Base-by-base conservation (phyloP, 495 filamentous ascomycete genomes). In the Podospora pseudopauciseta region DNA sequence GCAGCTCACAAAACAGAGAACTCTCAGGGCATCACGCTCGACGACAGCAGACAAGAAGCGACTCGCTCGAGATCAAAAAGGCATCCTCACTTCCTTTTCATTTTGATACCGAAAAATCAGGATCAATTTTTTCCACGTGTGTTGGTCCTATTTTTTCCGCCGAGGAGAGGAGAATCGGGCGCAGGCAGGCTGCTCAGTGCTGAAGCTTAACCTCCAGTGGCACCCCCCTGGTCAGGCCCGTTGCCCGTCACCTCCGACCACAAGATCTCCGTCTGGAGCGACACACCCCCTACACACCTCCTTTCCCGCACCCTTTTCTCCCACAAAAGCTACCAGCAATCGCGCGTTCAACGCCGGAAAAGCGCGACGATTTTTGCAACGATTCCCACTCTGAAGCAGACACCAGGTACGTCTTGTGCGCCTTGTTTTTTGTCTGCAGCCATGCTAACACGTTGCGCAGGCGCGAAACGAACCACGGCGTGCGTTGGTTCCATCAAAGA, bases 361-460 rank as follows among this genome's bases (percentile, higher is more conserved):
- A 73, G 72, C 74, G 73, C 76, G 72, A 64, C 65, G 23, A 39
- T 69, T 39, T 67, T 65, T 44, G 67, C 67, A 30, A 61, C 55
- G 20, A 34, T 76, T 67, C 26, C 75, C 72, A 66, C 62, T 65
- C 19, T 66, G 65, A 60, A 63, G 58, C 68, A 66, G 44, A 62
- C 49, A 66, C 68, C 30, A 73, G 67, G 74, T 75, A 72, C 18
- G 67, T 28, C 18, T 7, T 63, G 34, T 65, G 39, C 32, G 16
- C 26, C 64, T 60, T 60, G 55, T 39, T 5, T 11, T 26, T 44
- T 23, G 23, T 68, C 69, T 68, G 68, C 67, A 72, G 65, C 67
- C 60, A 73, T 67, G 70, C 76, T 77, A 75, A 78, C 74, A 19
- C 1, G 26, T 26, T 69, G 63, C 70, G 72, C 76, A 79, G 77